Percentiles rank a stretch among this genome's conserved stretches.
phyloP scores from a whole-genome alignment of 192 early-diverging fungal genomes.

The Funneliformis geosporum region DNA sequence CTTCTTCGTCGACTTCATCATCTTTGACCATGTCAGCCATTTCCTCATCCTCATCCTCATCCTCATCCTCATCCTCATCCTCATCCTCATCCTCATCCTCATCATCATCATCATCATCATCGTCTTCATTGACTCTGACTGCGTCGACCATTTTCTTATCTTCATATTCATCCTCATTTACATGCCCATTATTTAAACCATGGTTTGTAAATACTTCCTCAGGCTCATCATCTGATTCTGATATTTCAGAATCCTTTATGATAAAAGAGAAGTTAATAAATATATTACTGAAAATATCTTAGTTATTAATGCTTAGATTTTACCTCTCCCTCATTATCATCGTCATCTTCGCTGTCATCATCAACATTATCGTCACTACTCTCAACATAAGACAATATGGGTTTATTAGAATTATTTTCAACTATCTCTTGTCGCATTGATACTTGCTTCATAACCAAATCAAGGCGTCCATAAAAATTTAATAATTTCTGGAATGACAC shows the following conservation, averaged over 20 bases:
- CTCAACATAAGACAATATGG: constrained; percentile 52
- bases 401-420: constrained; percentile 42
- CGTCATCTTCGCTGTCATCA: constrained; percentile 35
- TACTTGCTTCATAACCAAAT: constrained; percentile 53
- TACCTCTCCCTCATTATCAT: background rate
- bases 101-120: too few species aligned
- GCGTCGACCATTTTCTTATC: too few species aligned
- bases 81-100: too few species aligned
- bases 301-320: background rate
- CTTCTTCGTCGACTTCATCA: constrained; percentile 34
- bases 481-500: constrained; percentile 49
- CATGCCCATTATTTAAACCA: constrained; percentile 35
- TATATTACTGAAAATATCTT: too few species aligned
- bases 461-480: constrained; percentile 53
- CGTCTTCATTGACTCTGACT: too few species aligned
- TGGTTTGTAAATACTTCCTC: constrained; percentile 42
- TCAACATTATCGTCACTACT: constrained; percentile 35
- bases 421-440: constrained; percentile 41
- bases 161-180: constrained; percentile 42
- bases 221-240: constrained; percentile 38
- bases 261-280: background rate
- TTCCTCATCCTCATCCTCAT: too few species aligned
- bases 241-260: background rate
- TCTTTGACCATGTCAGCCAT: too few species aligned
- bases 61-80: too few species aligned